phyloP scores from a whole-genome alignment of 495 filamentous ascomycete species.

The Immersiella caudata region DNA sequence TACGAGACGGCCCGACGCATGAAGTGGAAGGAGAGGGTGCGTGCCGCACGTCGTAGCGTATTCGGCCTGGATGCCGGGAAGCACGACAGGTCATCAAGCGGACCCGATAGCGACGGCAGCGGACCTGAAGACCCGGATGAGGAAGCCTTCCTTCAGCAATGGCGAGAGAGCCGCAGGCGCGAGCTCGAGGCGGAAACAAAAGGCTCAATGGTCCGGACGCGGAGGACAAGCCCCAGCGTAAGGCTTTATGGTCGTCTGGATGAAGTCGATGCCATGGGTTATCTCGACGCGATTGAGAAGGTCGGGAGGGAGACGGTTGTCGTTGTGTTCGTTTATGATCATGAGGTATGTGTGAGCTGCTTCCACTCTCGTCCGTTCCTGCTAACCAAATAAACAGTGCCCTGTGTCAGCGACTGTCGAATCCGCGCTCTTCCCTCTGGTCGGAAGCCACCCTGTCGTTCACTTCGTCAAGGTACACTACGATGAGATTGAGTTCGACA shows the following conservation, averaged over 20 bases:
- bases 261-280: conserved; percentile 85
- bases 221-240: conserved; percentile 69
- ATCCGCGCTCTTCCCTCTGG: conserved; percentile 71
- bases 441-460: conserved; percentile 65
- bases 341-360: conserved; percentile 64
- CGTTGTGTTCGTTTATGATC: conserved; percentile 94
- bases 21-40: conserved; percentile 56
- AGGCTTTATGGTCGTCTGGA: conserved; percentile 77
- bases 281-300: conserved; percentile 93
- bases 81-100: conserved; percentile 55
- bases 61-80: conserved; percentile 42
- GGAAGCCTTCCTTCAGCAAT: conserved; percentile 78
- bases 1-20: conserved; percentile 81
- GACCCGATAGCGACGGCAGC: conserved; percentile 52
- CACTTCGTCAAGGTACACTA: conserved; percentile 92
- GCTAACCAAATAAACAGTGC: conserved; percentile 57
- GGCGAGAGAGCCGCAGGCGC: conserved; percentile 75
- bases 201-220: conserved; percentile 48
- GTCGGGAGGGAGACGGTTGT: conserved; percentile 79
- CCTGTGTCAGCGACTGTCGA: conserved; percentile 75
- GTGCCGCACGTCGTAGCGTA: conserved; percentile 48
- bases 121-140: conserved; percentile 57
- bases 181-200: conserved; percentile 67
- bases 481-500: conserved; percentile 92
- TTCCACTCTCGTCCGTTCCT: conserved; percentile 7